Base-by-base conservation (phyloP, 2,329 filamentous ascomycete genomes). In the Clonostachys solani region DNA sequence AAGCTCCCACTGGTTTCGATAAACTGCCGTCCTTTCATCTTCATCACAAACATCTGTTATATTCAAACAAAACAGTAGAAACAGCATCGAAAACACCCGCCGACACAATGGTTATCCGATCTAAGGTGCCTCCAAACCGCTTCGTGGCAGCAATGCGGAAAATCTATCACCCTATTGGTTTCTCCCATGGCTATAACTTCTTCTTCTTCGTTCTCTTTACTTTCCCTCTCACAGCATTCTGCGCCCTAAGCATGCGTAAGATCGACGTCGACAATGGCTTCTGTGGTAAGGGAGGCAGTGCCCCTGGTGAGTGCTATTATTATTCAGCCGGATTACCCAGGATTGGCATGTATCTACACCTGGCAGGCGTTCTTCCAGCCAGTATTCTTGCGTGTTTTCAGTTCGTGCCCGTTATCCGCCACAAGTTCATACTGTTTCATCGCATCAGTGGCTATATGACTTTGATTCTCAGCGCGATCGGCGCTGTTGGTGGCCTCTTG, bases 401-500 rank as follows among this genome's bases (percentile, higher is more conserved):
- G 60, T 79, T 80, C 52, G 56, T 76, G 3, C 76, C 76, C 1
- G 52, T 58, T 5, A 60, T 77, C 33, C 65, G 73, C 2, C 69
- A 78, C 52, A 75, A 69, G 52, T 55, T 63, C 45, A 62, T 81
- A 2, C 49, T 78, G 3, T 58, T 84, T 18, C 83, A 87, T 56
- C 75, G 82, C 1, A 69, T 86, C 47, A 80, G 75, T 45, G 83
- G 83, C 2, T 84, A 84, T 50, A 35, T 76, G 5, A 59, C 81
- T 45, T 49, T 80, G 0, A 47, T 78, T 0, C 63, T 86, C 1
- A 65, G 75, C 3, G 29, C 74, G 0, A 47, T 75, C 5, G 65
- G 67, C 13, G 73, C 74, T 4, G 64, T 66, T 0, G 77, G 75
- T 0, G 78, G 74, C 0, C 51, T 84, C 1, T 76, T 84, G 66